Evolutionary conservation across 78 protist genomes (phyloP).

Genomic region (Salpingoeca rosetta): DNA sequence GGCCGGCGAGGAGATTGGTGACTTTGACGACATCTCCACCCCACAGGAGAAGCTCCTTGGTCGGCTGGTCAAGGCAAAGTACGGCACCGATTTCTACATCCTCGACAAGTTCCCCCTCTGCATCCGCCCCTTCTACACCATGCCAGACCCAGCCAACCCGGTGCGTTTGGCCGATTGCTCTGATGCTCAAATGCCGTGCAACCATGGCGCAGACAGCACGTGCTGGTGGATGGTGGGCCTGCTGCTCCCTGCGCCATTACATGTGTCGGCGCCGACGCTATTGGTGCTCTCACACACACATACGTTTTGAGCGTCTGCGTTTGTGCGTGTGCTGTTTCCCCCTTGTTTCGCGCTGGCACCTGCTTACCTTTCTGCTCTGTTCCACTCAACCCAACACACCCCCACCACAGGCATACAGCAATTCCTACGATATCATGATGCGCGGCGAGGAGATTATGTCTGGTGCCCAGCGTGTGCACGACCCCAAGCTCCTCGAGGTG

Average conservation of each 20-base stretch:
- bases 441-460: conserved; percentile 97
- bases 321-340: no score
- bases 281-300: background rate
- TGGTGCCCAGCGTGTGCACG: conserved; percentile 99
- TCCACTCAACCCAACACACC: no score
- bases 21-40: conserved; percentile 62
- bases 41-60: conserved; percentile 84
- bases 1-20: conserved; percentile 44
- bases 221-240: no score
- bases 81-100: conserved; percentile 89
- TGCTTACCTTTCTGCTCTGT: no score
- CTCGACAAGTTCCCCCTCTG: conserved; percentile 83
- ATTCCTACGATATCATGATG: conserved; percentile 96
- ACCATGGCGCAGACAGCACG: no score
- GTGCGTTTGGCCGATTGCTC: background rate
- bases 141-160: conserved; percentile 79
- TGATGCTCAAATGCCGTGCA: no score
- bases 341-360: no score
- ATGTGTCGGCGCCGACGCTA: background rate
- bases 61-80: conserved; percentile 67
- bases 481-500: conserved; percentile 67
- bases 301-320: background rate
- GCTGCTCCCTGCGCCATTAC: no score
- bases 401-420: conserved; percentile 59
- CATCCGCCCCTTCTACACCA: conserved; percentile 99